Percentiles rank a stretch among this genome's conserved stretches.
These are phyloP conservation scores for Strobilomyces echinocephalus DNA, from an alignment of 768 basidiomycete species.

Conservation along the genomic window DNA sequence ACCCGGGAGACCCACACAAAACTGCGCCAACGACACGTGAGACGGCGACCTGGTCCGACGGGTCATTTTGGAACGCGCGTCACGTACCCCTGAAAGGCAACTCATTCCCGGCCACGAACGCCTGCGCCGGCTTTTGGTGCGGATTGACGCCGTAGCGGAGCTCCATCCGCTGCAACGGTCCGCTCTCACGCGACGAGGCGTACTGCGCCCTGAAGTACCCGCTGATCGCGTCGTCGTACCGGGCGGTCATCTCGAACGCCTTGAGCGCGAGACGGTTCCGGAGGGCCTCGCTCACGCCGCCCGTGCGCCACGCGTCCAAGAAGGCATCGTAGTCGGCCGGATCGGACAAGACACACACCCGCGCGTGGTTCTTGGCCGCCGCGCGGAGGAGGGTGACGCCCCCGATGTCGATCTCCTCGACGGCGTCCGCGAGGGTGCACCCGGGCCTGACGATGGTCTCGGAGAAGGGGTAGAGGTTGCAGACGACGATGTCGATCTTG, in stretches of 20 bases:
- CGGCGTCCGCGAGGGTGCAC: slow-evolving; percentile 86
- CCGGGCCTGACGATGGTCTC: slow-evolving; percentile 83
- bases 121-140: slow-evolving; percentile 97
- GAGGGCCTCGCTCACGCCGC: slow-evolving; percentile 66
- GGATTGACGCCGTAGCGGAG: slow-evolving; percentile 97
- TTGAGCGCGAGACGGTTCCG: slow-evolving; percentile 85
- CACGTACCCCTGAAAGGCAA: slow-evolving; percentile 86
- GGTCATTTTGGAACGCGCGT: neutral
- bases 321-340: slow-evolving; percentile 84
- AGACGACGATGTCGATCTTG: slow-evolving; percentile 94
- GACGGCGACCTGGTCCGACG: neutral
- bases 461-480: slow-evolving; percentile 98
- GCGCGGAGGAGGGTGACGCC: slow-evolving; percentile 97
- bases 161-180: slow-evolving; percentile 74
- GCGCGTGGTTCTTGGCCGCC: slow-evolving; percentile 96
- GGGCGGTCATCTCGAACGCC: slow-evolving; percentile 95
- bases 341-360: slow-evolving; percentile 85
- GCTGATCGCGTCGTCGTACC: slow-evolving; percentile 92
- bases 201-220: slow-evolving; percentile 97
- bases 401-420: slow-evolving; percentile 98
- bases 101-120: slow-evolving; percentile 82
- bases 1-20: slow-evolving; percentile 90
- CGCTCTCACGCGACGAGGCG: slow-evolving; percentile 77
- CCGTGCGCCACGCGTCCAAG: slow-evolving; percentile 70
- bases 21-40: slow-evolving; percentile 41